Base-by-base conservation (phyloP, 2,329 filamentous ascomycete species). In the Rosellinia necatrix region DNA sequence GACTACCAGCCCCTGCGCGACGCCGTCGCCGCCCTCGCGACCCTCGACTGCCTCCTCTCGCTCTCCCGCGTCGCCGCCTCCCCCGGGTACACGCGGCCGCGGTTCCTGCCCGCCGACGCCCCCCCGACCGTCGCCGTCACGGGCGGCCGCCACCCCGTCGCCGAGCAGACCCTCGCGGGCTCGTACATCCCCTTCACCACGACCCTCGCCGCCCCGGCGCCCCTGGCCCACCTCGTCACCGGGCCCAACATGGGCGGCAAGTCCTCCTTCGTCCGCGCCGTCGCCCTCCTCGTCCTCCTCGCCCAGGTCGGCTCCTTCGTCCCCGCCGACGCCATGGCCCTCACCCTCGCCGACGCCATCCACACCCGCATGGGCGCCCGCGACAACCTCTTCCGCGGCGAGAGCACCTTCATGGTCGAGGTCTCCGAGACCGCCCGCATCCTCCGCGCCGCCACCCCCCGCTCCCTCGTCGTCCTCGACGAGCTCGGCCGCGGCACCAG, bases 181-280 rank as follows among this genome's bases (percentile, higher is more conserved):
- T 81, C 85, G 48, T 99, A 97, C 74, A 96, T 99, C 55, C 93
- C 94, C 42, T 99, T 99, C 74, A 85, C 89, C 66, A 89, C 91
- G 9, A 76, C 83, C 2, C 83, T 97, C 42, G 81, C 84, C n/a
- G 82, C 85, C 3, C 81, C 85, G 1, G 70, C 78, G 0, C 83
- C 85, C 0, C 82, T 90, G 5, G 91, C 91, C 2, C 84, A 97
- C 64, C 87, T 97, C 53, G 88, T 99, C 66, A 99, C 94, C 0
- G 94, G 94, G 0, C 94, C 94, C 25, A 99, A 99, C 76, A 99
- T 99, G 94, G 94, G 94, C 67, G 94, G 94, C 53, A 99, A 99
- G 71, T 96, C 91, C n/a, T 94, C 89, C 55, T 99, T 96, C 72
- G 93, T 99, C 19, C 91, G 94, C 49, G 90, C 92, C 63, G 86